phyloP scores from a whole-genome alignment of 306 rosid genomes.

The Calophaca sinica region DNA sequence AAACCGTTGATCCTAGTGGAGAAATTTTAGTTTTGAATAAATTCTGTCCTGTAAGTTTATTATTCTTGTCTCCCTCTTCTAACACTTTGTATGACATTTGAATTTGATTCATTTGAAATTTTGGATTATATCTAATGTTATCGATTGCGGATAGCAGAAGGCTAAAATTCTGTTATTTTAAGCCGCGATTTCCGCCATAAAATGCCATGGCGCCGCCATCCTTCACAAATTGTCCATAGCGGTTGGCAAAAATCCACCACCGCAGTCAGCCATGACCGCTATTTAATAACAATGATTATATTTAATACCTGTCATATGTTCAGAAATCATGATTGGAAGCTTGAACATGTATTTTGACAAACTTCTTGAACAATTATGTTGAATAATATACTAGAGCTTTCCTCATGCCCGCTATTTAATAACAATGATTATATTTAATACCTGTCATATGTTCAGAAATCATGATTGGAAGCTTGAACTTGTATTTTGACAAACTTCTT shows the following conservation, averaged over 20 bases:
- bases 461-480: conserved; percentile 36
- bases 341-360: neutral
- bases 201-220: no score
- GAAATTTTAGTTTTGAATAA: conserved; percentile 81
- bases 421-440: conserved; percentile 7
- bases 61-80: conserved; percentile 21
- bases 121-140: no score
- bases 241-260: no score
- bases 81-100: neutral
- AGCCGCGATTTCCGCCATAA: no score
- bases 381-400: neutral
- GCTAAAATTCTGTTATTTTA: no score
- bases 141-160: no score
- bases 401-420: neutral
- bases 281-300: neutral
- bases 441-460: conserved; percentile 1
- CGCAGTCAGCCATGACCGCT: no score
- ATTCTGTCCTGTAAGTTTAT: conserved; percentile 90
- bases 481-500: neutral
- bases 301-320: conserved; percentile 9
- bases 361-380: conserved; percentile 31
- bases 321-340: conserved; percentile 37
- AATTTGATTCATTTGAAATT: conserved; percentile 22
- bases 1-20: conserved; percentile 80
- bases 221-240: no score